Evolutionary conservation across 2,329 filamentous ascomycete genomes (phyloP), one percentile per base, ranked within the genome.

Genomic region (Trichophyton rubrum): DNA sequence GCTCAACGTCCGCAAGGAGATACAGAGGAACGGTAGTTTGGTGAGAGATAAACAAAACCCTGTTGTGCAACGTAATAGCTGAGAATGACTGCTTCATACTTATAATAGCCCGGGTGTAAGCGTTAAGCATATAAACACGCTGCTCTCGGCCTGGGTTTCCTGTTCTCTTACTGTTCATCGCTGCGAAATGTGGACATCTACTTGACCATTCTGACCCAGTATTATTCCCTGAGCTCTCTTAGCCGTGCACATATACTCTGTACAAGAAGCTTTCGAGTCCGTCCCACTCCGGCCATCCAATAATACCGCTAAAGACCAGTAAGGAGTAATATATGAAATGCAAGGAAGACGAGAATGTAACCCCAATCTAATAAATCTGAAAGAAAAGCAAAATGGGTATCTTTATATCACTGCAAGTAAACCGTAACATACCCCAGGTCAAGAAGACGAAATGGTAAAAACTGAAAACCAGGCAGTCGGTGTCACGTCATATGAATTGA

Each of bases 401-500:
- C 49, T 53, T 53, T 53, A 43, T 30, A 53, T 53, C 49, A 53
- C 49, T 53, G 49, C 49, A 53, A 53, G 49, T 53, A 53, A 53
- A 53, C 49, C 49, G 27, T 24, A 53, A 53, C 49, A 53, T 53
- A 53, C 49, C 49, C 27, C 49, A 30, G 49, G 22, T 53, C 22
- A 24, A 53, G 27, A 53, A 53, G 27, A 53, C 22, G 9, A 30
- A 30, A n/a, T 11, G 22, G 49, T 53, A 30, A 33, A 35, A 53
- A 53, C 22, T 53, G 49, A 53, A 53, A 53, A 49, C 17, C 13
- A 30, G 9, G 45, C 15, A 22, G 11, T 17, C 22, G 22, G 45
- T 51, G 45, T 51, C 45, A 51, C 45, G 45, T n/a, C n/a, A n/a
- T n/a, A 22, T 51, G 7, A 22, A 51, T 51, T 27, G 17, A 27